Evolutionary conservation across 2,329 filamentous ascomycete genomes (phyloP).

Genomic region (Tolypocladium cylindrosporum): DNA sequence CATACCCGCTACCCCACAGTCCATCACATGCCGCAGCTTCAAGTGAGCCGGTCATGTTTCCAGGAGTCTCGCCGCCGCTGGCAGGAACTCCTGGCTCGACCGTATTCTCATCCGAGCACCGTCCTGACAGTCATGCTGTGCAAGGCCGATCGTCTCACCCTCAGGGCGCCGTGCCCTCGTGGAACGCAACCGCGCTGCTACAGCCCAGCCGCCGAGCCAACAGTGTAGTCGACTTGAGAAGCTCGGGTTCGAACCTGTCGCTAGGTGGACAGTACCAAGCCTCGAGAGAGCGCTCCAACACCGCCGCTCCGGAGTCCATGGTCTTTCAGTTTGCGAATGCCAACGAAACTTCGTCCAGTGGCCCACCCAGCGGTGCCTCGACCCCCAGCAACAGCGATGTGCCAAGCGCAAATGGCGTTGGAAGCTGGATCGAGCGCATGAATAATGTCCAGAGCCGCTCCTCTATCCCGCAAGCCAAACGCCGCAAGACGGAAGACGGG

Average conservation of each 20-base stretch:
- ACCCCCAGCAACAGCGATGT: constrained; percentile 18
- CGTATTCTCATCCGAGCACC: neutral
- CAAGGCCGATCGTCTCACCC: constrained; percentile 18
- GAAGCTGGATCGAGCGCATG: constrained; percentile 61
- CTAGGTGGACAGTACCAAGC: constrained; percentile 8
- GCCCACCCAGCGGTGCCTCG: constrained; percentile 20
- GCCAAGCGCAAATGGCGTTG: constrained; percentile 30
- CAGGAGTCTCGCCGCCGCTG: constrained; percentile 3
- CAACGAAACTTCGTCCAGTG: constrained; percentile 21
- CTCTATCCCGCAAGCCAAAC: constrained; percentile 51
- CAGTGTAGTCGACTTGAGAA: constrained; percentile 16
- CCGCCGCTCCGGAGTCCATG: constrained; percentile 20
- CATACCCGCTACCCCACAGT: constrained; percentile 1
- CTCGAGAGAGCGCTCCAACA: constrained; percentile 11
- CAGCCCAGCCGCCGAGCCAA: constrained; percentile 24
- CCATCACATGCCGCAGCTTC: constrained; percentile 2
- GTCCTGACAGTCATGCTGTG: constrained; percentile 3
- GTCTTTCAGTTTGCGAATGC: constrained; percentile 33
- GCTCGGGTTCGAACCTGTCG: constrained; percentile 13
- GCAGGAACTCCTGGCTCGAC: neutral
- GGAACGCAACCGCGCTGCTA: constrained; percentile 31
- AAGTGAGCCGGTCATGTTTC: constrained; percentile 4
- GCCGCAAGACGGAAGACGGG: constrained; percentile 45
- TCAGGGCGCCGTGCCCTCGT: constrained; percentile 19
- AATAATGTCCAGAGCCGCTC: constrained; percentile 63